Evolutionary conservation across 805 yeast species (phyloP), one percentile per base, ranked within the genome.

Genomic region (Maudiozyma barnettii): DNA sequence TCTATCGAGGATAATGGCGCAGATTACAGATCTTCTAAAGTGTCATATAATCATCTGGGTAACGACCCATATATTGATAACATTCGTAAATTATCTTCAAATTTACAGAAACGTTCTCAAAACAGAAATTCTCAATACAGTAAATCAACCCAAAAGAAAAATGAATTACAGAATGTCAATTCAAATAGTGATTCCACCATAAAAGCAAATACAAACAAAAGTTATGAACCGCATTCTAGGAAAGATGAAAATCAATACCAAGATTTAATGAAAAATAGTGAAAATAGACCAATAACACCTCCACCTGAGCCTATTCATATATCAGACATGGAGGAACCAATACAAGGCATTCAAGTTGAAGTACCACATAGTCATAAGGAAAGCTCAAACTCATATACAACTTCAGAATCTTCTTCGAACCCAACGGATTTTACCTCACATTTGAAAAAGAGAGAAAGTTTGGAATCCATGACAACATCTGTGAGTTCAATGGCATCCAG

Each of bases 341-440:
- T 26, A 26, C 30, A 23, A 19, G 37, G 37, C 7, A 14, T 7
- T 18, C 16, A 8, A 21, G 29, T 21, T 9, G 21, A 23, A 29
- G 21, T 13, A 2, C 13, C 30, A 29, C 30, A 40, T 5, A 13
- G 29, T 39, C 20, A 45, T 5, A 31, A 39, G 16, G 31, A 9
- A 18, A 37, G 37, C 13, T 37, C 45, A 10, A 29, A 18, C 8
- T 48, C 50, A 18, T 23, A 30, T 5, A 55, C 64, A 9, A 52
- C 64, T 13, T 53, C 61, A 9, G 57, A 54, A 19, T 52, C 60
- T 5, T 58, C 64, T 14, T 63, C 67, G 6, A 57, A 57, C 29
- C 64, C 67, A 23, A 64, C 67, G 0, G 68, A 64, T 48, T 63
- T 63, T 45, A 59, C 63, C 1, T 23, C 63, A 12, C 60, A 60